Base-by-base conservation (phyloP, 2,329 filamentous ascomycete genomes). In the Ascochyta koolunga region DNA sequence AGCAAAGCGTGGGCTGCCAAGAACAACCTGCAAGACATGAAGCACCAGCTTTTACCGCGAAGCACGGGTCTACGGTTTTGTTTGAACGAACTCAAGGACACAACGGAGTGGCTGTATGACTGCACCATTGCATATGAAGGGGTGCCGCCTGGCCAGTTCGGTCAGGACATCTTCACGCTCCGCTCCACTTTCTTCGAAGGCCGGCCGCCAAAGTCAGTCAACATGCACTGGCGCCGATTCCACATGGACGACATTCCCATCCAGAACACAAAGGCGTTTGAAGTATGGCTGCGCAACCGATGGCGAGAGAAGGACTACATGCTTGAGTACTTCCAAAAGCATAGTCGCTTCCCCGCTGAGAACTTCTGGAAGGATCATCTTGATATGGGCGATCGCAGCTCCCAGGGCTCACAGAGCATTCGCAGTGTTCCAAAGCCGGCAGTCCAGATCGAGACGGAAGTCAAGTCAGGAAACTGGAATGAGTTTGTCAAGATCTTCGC, bases 61-160 rank as follows among this genome's bases (percentile, higher is more conserved):
- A 92, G 89, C 71, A 95, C 90, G 0, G 91, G 91, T 42, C 83
- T 89, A 58, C 89, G 85, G 61, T 96, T 92, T 68, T 93, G 89
- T 64, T 76, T 96, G 37, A 87, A 87, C 58, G 87, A 96, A 73
- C 78, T 96, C 13, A 85, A 85, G 64, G 84, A 83, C 8, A 88
- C 87, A 0, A 86, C 93, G 0, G 89, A 95, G 10, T 96, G 90
- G 77, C 80, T 96, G 0, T 96, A 96, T 66, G 91, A 96, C 76
- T 97, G 93, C 75, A 98, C 95, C 0, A 88, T 99, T 51, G 93
- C 91, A 4, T 99, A 99, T 70, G 93, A 97, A 76, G 93, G 95
- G 13, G 85, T 96, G 37, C 90, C 90, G 4, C 67, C 66, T 1
- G 79, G 78, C 33, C 83, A 89, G 65, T 97, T 88, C 63, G 93